Percentiles rank a stretch among this genome's conserved stretches.
These are phyloP conservation scores for Filobasidium uniguttulatum DNA, from an alignment of 1,284 basidiomycete species.

Conservation along the genomic window DNA sequence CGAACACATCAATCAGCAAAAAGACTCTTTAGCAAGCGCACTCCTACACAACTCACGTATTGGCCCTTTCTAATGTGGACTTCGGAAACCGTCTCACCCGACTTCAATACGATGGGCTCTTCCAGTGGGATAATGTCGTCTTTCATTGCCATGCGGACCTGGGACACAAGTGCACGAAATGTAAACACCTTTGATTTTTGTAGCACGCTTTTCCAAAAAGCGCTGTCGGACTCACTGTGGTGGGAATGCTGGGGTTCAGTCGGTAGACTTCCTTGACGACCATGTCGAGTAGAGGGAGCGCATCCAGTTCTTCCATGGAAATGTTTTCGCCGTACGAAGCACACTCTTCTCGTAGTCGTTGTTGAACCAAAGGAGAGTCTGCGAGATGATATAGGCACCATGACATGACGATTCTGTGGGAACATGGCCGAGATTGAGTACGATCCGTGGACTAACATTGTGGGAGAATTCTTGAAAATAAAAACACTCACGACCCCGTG, in stretches of 20 bases:
- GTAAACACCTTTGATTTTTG: background rate
- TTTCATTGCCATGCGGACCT: conserved; percentile 19
- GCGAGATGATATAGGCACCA: conserved; percentile 18
- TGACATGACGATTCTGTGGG: conserved; percentile 17
- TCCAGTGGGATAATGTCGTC: conserved; percentile 24
- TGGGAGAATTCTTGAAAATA: no score
- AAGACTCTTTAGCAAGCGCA: background rate
- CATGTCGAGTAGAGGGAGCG: conserved; percentile 19
- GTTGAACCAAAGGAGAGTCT: conserved; percentile 15
- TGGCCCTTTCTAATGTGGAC: conserved; percentile 20
- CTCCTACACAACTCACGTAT: background rate
- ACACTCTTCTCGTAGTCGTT: conserved; percentile 18
- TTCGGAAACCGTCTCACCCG: conserved; percentile 15
- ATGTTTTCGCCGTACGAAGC: conserved; percentile 17
- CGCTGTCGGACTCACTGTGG: conserved; percentile 14
- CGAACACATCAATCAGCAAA: background rate
- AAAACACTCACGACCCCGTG: conserved; percentile 18
- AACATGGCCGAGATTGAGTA: no score
- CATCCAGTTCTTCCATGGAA: conserved; percentile 19
- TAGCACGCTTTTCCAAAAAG: background rate
- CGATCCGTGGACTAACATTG: background rate
- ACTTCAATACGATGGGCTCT: conserved; percentile 15
- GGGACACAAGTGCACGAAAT: background rate
- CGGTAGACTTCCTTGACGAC: conserved; percentile 21
- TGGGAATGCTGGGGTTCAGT: conserved; percentile 17